These are phyloP conservation scores for Lecanicillium sp. DNA, from an alignment of 2,329 filamentous ascomycete genomes.

Conservation along the genomic window DNA sequence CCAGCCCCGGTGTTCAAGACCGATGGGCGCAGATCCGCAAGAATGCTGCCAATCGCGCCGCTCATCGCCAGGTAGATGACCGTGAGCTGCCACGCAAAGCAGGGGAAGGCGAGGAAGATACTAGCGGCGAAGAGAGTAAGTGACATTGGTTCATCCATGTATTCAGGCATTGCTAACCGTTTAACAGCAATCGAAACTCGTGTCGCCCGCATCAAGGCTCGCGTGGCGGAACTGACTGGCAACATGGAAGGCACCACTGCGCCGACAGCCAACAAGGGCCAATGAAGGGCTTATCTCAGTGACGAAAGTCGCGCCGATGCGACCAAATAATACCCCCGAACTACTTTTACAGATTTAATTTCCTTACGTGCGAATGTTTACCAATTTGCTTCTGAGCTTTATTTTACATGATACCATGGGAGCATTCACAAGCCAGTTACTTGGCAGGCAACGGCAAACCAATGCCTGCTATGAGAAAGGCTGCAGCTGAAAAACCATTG, in stretches of 20 bases:
- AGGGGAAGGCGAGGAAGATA: slow-evolving; percentile 36
- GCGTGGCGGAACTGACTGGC: slow-evolving; percentile 87
- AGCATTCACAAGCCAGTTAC: slow-evolving; percentile 10
- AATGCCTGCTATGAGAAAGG: background rate
- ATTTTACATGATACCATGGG: slow-evolving; percentile 19
- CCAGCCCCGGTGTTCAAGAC: slow-evolving; percentile 46
- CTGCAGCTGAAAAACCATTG: no score
- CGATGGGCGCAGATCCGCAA: slow-evolving; percentile 95
- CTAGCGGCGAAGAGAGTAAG: slow-evolving; percentile 25
- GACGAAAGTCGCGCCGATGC: background rate
- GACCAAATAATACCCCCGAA: background rate
- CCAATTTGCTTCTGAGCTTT: slow-evolving; percentile 8
- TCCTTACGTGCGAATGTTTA: background rate
- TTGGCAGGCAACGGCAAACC: background rate
- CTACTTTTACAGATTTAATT: no score
- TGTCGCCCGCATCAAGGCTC: slow-evolving; percentile 94
- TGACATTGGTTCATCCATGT: background rate
- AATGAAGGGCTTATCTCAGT: background rate
- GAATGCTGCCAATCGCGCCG: slow-evolving; percentile 79
- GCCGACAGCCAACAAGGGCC: slow-evolving; percentile 16
- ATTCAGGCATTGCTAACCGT: background rate
- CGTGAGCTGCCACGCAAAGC: slow-evolving; percentile 50
- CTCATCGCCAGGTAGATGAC: slow-evolving; percentile 58
- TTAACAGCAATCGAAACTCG: slow-evolving; percentile 83
- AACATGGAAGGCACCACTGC: slow-evolving; percentile 58